These are phyloP conservation scores for Coniosporium tulheliwenetii DNA, from an alignment of 2,329 filamentous ascomycete genomes.

Conservation along the genomic window DNA sequence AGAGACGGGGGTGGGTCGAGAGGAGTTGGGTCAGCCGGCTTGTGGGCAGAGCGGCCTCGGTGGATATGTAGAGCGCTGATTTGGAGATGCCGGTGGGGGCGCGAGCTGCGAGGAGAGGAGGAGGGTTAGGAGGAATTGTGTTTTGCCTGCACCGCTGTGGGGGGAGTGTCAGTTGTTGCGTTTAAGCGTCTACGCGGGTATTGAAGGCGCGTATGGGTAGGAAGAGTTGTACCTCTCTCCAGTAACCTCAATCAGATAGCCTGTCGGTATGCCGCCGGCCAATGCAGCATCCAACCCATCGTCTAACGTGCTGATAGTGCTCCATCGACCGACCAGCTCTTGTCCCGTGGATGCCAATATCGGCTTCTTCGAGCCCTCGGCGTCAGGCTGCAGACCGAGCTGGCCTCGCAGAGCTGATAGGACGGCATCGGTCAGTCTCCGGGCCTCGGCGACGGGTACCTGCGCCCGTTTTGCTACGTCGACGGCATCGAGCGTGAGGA, in stretches of 20 bases:
- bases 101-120: constrained; percentile 75
- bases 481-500: constrained; percentile 67
- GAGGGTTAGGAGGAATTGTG: constrained; percentile 76
- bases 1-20: constrained; percentile 45
- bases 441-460: constrained; percentile 66
- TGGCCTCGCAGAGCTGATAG: constrained; percentile 52
- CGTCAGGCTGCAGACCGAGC: constrained; percentile 26
- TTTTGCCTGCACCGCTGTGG: constrained; percentile 72
- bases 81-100: constrained; percentile 50
- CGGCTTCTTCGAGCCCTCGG: constrained; percentile 1
- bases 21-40: constrained; percentile 69
- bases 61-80: constrained; percentile 83
- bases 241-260: constrained; percentile 75
- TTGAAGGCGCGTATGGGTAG: background rate
- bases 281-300: constrained; percentile 53
- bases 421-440: constrained; percentile 53
- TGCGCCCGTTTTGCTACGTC: constrained; percentile 78
- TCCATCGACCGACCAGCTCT: constrained; percentile 29
- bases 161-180: background rate
- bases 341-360: constrained; percentile 12
- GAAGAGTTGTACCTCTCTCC: constrained; percentile 55
- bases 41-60: constrained; percentile 74
- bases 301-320: constrained; percentile 67
- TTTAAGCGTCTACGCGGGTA: background rate
- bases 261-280: constrained; percentile 64